phyloP scores from a whole-genome alignment of 805 yeast species.

The Clavispora fructus region DNA sequence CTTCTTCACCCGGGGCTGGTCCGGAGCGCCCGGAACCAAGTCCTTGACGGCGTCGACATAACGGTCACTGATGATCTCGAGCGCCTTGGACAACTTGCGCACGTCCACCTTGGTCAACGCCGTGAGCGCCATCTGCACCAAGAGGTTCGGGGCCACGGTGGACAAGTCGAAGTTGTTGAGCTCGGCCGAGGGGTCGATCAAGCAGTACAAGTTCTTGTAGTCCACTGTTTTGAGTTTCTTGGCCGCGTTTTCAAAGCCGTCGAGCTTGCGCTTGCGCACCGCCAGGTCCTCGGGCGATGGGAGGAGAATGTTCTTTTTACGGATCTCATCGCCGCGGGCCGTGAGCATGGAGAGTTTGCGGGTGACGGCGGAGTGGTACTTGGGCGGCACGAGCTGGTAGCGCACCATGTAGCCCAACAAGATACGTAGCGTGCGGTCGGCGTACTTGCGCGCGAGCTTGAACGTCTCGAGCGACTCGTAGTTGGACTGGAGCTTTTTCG shows the following conservation, averaged over 20 bases:
- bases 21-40: constrained; percentile 1
- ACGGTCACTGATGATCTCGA: constrained; percentile 65
- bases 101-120: constrained; percentile 57
- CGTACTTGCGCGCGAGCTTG: constrained; percentile 56
- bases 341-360: constrained; percentile 26
- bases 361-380: constrained; percentile 22
- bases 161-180: constrained; percentile 67
- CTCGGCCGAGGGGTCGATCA: constrained; percentile 58
- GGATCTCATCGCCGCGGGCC: constrained; percentile 35
- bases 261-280: constrained; percentile 35
- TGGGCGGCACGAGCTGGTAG: constrained; percentile 31
- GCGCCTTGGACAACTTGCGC: constrained; percentile 53
- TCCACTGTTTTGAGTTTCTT: constrained; percentile 27
- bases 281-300: constrained; percentile 23
- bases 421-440: constrained; percentile 53
- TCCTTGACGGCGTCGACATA: constrained; percentile 41
- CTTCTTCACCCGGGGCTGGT: constrained; percentile 9
- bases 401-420: constrained; percentile 36
- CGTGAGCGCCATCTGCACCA: constrained; percentile 58
- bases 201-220: constrained; percentile 61
- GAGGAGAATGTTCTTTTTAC: constrained; percentile 33
- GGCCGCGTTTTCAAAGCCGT: constrained; percentile 34
- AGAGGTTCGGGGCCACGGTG: constrained; percentile 56
- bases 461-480: constrained; percentile 39
- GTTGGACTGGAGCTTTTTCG: constrained; percentile 50